Evolutionary conservation across 2,329 filamentous ascomycete genomes (phyloP).

Genomic region (Penicillium griseofulvum): DNA sequence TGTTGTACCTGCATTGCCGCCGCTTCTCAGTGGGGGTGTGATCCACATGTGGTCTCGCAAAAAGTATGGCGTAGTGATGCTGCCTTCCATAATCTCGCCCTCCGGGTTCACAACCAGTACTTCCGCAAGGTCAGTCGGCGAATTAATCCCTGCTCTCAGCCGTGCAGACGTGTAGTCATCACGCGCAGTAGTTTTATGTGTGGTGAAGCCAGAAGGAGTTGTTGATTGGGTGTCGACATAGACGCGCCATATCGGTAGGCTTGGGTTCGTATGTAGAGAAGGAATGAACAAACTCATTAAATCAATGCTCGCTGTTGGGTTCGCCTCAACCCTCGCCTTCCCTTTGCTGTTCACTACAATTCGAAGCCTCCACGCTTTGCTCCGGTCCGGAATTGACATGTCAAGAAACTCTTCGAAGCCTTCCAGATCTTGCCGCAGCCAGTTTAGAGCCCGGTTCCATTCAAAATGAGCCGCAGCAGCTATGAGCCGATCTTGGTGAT

Average conservation of each 20-base stretch:
- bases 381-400: slow-evolving; percentile 31
- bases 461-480: slow-evolving; percentile 52
- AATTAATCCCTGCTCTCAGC: slow-evolving; percentile 55
- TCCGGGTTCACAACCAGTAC: slow-evolving; percentile 70
- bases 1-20: slow-evolving; percentile 79
- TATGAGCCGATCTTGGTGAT: slow-evolving; percentile 76
- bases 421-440: slow-evolving; percentile 32
- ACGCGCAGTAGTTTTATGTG: slow-evolving; percentile 80
- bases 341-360: slow-evolving; percentile 34
- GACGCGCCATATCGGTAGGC: slow-evolving; percentile 45
- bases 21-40: slow-evolving; percentile 54
- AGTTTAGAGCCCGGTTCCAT: slow-evolving; percentile 39
- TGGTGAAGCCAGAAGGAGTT: slow-evolving; percentile 63
- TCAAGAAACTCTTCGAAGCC: slow-evolving; percentile 30
- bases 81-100: slow-evolving; percentile 78
- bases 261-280: slow-evolving; percentile 10
- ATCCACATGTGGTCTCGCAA: slow-evolving; percentile 49
- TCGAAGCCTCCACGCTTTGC: slow-evolving; percentile 40
- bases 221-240: slow-evolving; percentile 55
- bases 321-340: slow-evolving; percentile 31
- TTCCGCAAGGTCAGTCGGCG: slow-evolving; percentile 54
- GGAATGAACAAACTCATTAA: slow-evolving; percentile 28
- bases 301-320: slow-evolving; percentile 28
- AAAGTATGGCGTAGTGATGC: slow-evolving; percentile 78
- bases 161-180: slow-evolving; percentile 70